These are phyloP conservation scores for Tuber brumale DNA, from an alignment of 495 filamentous ascomycete genomes.

Conservation along the genomic window DNA sequence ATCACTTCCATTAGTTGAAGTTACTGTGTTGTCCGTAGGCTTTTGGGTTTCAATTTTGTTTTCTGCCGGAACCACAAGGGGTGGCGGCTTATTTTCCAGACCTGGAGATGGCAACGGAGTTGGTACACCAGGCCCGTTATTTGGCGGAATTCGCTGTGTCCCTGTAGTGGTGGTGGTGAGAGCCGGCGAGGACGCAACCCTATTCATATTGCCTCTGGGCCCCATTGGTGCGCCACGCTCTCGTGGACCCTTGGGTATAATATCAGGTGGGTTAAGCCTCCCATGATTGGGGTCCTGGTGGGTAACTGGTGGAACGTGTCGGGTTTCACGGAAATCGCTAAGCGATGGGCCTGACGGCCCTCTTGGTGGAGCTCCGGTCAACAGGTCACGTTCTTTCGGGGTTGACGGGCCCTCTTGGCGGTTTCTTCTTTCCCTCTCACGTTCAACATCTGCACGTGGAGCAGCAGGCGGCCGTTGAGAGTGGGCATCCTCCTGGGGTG, in stretches of 20 bases:
- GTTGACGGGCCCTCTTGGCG: slow-evolving; percentile 21
- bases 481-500: slow-evolving; percentile 21
- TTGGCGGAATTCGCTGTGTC: neutral
- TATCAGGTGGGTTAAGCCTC: slow-evolving; percentile 51
- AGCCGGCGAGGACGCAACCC: slow-evolving; percentile 6
- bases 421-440: slow-evolving; percentile 33
- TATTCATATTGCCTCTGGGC: slow-evolving; percentile 53
- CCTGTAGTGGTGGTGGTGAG: neutral
- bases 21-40: neutral
- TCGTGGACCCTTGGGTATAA: slow-evolving; percentile 45
- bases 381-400: slow-evolving; percentile 33
- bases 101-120: slow-evolving; percentile 39
- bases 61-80: neutral
- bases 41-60: neutral
- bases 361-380: slow-evolving; percentile 38
- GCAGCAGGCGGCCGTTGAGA: slow-evolving; percentile 36
- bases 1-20: slow-evolving; percentile 27
- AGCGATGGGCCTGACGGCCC: slow-evolving; percentile 53
- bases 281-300: slow-evolving; percentile 58
- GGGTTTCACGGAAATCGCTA: slow-evolving; percentile 45
- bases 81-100: neutral
- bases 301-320: slow-evolving; percentile 43
- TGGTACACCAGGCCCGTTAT: slow-evolving; percentile 18
- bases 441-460: slow-evolving; percentile 38
- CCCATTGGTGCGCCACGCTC: slow-evolving; percentile 61